A percentile compares a stretch with the other conserved stretches of the same genome.
These are phyloP conservation scores for Massariosphaeria phaeospora DNA, from an alignment of 495 filamentous ascomycete species.

Conservation along the genomic window DNA sequence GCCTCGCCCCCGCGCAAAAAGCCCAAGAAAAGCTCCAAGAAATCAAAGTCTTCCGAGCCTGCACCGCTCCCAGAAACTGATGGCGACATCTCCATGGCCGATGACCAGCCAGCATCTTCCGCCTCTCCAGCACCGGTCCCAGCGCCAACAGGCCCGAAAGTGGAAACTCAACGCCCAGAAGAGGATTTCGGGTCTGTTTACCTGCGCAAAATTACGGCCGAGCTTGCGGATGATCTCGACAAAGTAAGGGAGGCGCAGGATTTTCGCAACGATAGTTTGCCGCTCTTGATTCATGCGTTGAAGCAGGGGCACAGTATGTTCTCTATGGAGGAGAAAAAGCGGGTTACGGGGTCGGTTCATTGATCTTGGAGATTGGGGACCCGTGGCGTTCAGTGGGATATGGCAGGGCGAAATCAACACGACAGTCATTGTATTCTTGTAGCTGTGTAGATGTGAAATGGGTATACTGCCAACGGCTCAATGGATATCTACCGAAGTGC, in stretches of 20 bases:
- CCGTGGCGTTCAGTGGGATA: too few species aligned
- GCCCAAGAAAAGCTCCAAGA: neutral
- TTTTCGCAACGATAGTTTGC: conserved; percentile 58
- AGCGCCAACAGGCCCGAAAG: neutral
- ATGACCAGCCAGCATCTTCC: neutral
- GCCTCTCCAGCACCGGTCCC: neutral
- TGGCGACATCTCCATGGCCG: neutral
- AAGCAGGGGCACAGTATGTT: conserved; percentile 51
- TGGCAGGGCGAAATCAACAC: too few species aligned
- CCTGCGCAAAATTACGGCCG: conserved; percentile 57
- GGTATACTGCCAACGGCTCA: too few species aligned
- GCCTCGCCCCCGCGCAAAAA: neutral
- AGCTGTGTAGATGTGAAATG: too few species aligned
- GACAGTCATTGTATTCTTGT: too few species aligned
- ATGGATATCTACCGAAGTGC: too few species aligned
- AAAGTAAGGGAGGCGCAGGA: conserved; percentile 60
- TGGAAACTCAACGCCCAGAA: neutral
- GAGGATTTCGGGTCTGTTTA: conserved; percentile 44
- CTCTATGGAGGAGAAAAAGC: conserved; percentile 37
- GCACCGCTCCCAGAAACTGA: neutral
- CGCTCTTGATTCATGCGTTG: conserved; percentile 59
- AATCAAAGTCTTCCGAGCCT: neutral
- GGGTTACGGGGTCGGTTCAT: conserved; percentile 17
- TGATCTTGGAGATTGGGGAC: neutral
- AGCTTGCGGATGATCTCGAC: conserved; percentile 70